Base-by-base conservation (phyloP, 768 basidiomycete genomes). In the Rhodocollybia butyracea region DNA sequence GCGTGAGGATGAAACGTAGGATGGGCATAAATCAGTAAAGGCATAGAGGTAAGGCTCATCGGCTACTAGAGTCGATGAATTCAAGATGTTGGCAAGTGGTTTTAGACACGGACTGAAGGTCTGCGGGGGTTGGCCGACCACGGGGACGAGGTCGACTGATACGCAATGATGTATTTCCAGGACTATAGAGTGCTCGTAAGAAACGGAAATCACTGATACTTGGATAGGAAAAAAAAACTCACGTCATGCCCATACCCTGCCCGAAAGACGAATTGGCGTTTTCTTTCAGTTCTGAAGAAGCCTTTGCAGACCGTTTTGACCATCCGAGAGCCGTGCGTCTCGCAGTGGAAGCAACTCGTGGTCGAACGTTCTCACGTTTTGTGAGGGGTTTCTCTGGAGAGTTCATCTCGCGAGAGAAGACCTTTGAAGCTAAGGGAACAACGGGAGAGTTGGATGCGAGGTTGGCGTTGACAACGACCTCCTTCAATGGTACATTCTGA, bases 291-390 rank as follows among this genome's bases (percentile, higher is more conserved):
- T 82, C 84, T 45, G 63, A 73, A 50, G 68, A 80, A 56, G 65
- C 70, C 68, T 74, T 84, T 29, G 77, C 79, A 0, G 70, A 74
- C 32, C 83, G 80, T 70, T 89, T 89, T 39, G 83, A 70, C 83
- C 80, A 84, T 1, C 87, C 88, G 1, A 82, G 72, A 0, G 80
- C 79, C 0, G 72, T 74, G n/a, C 85, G 75, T 12, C 85, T 74
- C 0, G 80, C 73, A n/a, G 72, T 76, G 0, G 84, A 84, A 2
- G 71, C 76, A 43, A 84, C 80, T 24, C 80, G 74, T 15, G 84
- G 77, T 10, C 84, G 80, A 5, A 54, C 43, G 24, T 54, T 45
- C 24, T 43, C 53, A 12, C 24, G 53, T 57, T 58, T 66, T 26
- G 55, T 66, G 34, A 59, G 24, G 38, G 30, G 11, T 19, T 42